Base-by-base conservation (phyloP, 306 rosid genomes). In the Rosa chinensis region DNA sequence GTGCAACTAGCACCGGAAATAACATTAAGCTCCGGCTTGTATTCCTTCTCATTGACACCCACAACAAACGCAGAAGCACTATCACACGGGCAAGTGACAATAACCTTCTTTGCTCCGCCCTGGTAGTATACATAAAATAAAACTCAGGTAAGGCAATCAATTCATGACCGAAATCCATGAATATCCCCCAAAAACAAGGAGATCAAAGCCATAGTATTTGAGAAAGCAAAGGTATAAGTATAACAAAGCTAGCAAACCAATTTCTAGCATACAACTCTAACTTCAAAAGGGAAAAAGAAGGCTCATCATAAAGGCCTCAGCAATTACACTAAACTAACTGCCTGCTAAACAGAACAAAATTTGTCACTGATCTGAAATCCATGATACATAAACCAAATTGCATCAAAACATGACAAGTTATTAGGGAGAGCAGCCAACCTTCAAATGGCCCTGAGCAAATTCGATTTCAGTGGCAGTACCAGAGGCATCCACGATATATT, bases 41-140 rank as follows among this genome's bases (percentile, higher is more conserved):
- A 91, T 59, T 92, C 97, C 77, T 94, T 85, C 91, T 94, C 97
- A 40, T 94, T 94, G 76, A 94, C 97, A 73, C 98, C 98, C 20
- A 94, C 84, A 84, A 94, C 98, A 77, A 92, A 90, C 98, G 92
- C 88, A 0, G 98, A 95, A 32, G 97, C 98, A 74, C 92, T 93
- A 56, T 92, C 92, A 83, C 97, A 90, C 8, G 93, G n/a, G 43
- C 92, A 94, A 56, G 97, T 92, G 75, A 94, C 91, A 44, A 92
- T 87, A 85, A 94, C 94, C 87, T 94, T 94, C 88, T 92, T 90
- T 6, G 97, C 98, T 84, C 98, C 97, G 73, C 97, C 96, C 97
- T 92, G 79, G n/a, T 66, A 35, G 49, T 61, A 61, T 20, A 37
- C 28, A 73, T 50, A 63, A 35, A 53, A 37, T n/a, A 37, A 32